phyloP scores from a whole-genome alignment of 176 grass and related monocot species.

The Microstegium vimineum region DNA sequence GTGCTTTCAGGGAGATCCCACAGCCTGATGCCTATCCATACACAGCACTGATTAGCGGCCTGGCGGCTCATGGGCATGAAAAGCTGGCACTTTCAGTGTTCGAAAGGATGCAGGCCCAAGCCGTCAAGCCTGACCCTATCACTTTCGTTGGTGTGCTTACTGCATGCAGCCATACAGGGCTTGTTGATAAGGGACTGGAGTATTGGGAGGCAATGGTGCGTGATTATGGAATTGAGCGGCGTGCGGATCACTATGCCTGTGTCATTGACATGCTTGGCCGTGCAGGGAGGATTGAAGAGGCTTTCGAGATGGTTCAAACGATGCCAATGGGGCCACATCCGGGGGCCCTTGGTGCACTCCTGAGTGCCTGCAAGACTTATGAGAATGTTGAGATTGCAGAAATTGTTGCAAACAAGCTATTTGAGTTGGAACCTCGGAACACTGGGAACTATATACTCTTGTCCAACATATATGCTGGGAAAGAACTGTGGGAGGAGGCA shows the following conservation, averaged over 20 bases:
- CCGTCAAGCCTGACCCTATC: constrained; percentile 55
- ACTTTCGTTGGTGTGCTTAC: constrained; percentile 73
- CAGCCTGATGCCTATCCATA: constrained; percentile 63
- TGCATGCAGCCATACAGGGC: constrained; percentile 70
- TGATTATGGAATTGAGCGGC: constrained; percentile 42
- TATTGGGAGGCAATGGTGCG: constrained; percentile 62
- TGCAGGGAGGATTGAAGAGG: constrained; percentile 62
- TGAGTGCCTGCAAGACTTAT: constrained; percentile 74
- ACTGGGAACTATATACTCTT: constrained; percentile 77
- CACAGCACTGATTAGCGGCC: constrained; percentile 66
- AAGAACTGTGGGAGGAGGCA: constrained; percentile 61
- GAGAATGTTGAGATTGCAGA: constrained; percentile 72
- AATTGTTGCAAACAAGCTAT: constrained; percentile 59
- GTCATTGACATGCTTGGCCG: constrained; percentile 73
- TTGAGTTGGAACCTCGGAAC: constrained; percentile 68
- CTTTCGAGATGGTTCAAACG: constrained; percentile 48
- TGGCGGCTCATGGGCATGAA: constrained; percentile 65
- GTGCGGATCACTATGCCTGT: constrained; percentile 61
- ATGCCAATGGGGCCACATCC: constrained; percentile 69
- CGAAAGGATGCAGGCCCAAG: constrained; percentile 51
- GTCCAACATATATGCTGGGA: constrained; percentile 69
- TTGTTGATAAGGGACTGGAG: constrained; percentile 50
- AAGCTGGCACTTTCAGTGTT: constrained; percentile 58
- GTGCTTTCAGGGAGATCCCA: constrained; percentile 53
- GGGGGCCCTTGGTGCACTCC: constrained; percentile 63